phyloP scores from a whole-genome alignment of 179 eudicot species.

The Nepenthes alata region DNA sequence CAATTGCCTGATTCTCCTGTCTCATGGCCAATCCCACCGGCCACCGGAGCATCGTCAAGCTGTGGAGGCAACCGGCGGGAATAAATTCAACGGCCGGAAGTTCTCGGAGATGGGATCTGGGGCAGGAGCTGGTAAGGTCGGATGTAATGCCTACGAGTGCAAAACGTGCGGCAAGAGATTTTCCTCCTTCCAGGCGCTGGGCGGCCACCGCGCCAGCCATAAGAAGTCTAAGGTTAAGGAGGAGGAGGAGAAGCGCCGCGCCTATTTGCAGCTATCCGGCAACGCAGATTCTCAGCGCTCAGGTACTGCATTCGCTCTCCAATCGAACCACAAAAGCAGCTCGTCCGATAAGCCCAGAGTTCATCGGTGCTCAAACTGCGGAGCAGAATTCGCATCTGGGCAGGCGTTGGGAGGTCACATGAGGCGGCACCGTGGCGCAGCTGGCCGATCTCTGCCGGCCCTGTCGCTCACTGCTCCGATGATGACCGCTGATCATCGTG shows the following conservation, averaged over 20 bases:
- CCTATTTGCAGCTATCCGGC: background rate
- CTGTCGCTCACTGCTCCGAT: constrained; percentile 4
- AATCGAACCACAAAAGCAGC: constrained; percentile 19
- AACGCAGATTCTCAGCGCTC: background rate
- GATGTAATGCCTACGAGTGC: constrained; percentile 49
- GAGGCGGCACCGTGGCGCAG: constrained; percentile 59
- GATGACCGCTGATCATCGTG: constrained; percentile 7
- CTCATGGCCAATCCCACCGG: constrained; percentile 20
- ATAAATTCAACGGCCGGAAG: constrained; percentile 24
- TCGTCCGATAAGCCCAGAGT: constrained; percentile 25
- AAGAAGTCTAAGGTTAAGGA: constrained; percentile 35
- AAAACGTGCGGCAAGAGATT: constrained; percentile 58
- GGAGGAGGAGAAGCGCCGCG: constrained; percentile 6
- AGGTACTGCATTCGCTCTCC: constrained; percentile 23
- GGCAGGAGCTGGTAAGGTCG: constrained; percentile 15
- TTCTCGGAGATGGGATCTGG: constrained; percentile 18
- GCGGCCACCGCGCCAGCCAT: constrained; percentile 81
- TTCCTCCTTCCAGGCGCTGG: constrained; percentile 68
- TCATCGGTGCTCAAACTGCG: constrained; percentile 79
- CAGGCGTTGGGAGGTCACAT: constrained; percentile 97
- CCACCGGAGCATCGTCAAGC: background rate
- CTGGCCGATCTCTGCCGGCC: constrained; percentile 10
- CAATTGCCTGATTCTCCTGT: constrained; percentile 50
- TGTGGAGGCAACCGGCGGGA: background rate
- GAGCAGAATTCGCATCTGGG: constrained; percentile 75